phyloP scores from a whole-genome alignment of 441 rosid species.

The Populus tomentosa region DNA sequence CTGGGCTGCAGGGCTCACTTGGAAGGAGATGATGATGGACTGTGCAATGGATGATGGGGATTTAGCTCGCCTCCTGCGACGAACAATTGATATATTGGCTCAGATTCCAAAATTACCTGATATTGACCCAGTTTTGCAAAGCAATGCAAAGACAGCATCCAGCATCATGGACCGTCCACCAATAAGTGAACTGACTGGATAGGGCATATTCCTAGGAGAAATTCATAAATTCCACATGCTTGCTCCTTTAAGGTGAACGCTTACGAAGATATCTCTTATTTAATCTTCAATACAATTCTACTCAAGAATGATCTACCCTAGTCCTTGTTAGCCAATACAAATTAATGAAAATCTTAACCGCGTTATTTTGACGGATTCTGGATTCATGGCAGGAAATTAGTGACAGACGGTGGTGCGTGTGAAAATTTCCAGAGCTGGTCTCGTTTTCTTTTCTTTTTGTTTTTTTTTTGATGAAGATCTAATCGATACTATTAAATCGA shows the following conservation, averaged over 20 bases:
- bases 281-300: neutral
- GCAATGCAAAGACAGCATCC: constrained; percentile 57
- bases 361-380: too few relatives aligned
- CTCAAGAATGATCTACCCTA: neutral
- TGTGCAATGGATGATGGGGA: constrained; percentile 98
- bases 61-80: constrained; percentile 75
- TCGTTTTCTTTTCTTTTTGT: rapidly evolving
- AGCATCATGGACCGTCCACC: constrained; percentile 90
- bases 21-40: constrained; percentile 96
- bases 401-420: too few relatives aligned
- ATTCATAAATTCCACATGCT: neutral
- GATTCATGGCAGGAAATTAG: too few relatives aligned
- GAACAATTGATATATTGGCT: constrained; percentile 77
- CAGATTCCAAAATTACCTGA: constrained; percentile 95
- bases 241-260: neutral
- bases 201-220: neutral
- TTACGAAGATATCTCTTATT: neutral
- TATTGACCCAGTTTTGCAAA: constrained; percentile 58
- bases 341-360: too few relatives aligned
- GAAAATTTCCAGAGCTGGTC: too few relatives aligned
- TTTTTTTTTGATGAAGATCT: too few relatives aligned
- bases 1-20: constrained; percentile 92
- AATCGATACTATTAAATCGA: too few relatives aligned
- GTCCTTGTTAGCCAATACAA: too few relatives aligned
- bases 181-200: constrained; percentile 80